A percentile compares a stretch with the other conserved stretches of the same genome.
Conservation (phyloP, 139 green algal genomes). For the Ettlia oleoabundans region DNA sequence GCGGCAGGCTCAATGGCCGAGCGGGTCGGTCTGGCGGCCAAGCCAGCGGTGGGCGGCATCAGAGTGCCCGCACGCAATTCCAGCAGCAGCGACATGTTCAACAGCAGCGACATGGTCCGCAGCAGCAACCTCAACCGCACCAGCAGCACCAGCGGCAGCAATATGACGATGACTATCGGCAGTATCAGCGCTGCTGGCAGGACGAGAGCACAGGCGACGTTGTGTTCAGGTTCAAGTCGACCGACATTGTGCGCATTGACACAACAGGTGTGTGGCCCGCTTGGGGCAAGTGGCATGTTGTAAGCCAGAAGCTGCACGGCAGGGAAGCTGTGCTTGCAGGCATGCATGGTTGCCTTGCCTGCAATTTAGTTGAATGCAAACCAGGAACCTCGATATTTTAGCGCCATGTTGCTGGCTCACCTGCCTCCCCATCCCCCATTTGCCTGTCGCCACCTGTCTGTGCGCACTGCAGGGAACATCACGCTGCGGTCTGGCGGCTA, state of each 20-base stretch:
- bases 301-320: no score
- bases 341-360: background rate
- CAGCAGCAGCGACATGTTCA: no score
- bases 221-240: constrained; percentile 20
- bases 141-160: constrained; percentile 20
- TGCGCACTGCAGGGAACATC: constrained; percentile 28
- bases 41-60: no score
- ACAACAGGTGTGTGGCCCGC: background rate
- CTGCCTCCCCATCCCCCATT: background rate
- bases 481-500: constrained; percentile 16
- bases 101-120: background rate
- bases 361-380: no score
- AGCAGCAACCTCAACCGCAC: background rate
- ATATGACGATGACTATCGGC: background rate
- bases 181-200: constrained; percentile 17
- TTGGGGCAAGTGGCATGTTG: background rate
- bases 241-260: constrained; percentile 10
- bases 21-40: no score
- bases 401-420: no score
- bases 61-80: no score
- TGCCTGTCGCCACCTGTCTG: no score
- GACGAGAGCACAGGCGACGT: background rate
- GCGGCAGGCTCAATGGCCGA: no score
- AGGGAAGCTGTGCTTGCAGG: background rate
- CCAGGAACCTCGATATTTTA: no score